A percentile compares a stretch with the other conserved stretches of the same genome.
Conservation (phyloP, 371 early-diverging fungal genomes). For the Mucor plumbeus region DNA sequence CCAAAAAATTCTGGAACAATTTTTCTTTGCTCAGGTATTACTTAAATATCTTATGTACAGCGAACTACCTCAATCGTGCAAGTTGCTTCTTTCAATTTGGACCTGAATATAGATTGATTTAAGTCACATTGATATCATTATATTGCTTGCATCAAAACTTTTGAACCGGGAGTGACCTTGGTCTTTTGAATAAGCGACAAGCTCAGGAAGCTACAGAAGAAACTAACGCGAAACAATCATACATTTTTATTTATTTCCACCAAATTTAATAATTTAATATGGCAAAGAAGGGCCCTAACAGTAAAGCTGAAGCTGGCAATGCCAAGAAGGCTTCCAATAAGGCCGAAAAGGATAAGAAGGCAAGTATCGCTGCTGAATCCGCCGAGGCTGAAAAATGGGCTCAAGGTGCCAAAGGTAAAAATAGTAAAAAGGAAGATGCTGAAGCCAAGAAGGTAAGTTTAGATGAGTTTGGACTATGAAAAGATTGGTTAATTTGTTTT, state of each 20-base stretch:
- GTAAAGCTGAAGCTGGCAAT: slow-evolving; percentile 67
- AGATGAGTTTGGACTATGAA: too few relatives aligned
- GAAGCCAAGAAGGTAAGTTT: slow-evolving; percentile 70
- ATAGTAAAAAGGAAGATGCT: slow-evolving; percentile 71
- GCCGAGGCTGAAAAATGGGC: slow-evolving; percentile 69
- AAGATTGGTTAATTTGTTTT: too few relatives aligned
- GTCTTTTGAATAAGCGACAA: neutral
- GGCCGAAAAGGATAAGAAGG: slow-evolving; percentile 64
- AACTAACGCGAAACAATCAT: neutral
- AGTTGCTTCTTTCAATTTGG: too few relatives aligned
- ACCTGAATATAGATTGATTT: too few relatives aligned
- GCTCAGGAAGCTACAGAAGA: neutral
- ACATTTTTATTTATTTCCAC: neutral
- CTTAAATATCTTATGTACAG: too few relatives aligned
- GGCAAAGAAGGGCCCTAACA: slow-evolving; percentile 51
- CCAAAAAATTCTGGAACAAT: too few relatives aligned
- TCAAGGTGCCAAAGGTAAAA: slow-evolving; percentile 69
- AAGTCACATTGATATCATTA: too few relatives aligned
- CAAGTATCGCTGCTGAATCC: slow-evolving; percentile 59
- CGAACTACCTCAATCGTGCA: too few relatives aligned
- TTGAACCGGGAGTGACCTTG: neutral
- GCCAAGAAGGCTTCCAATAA: slow-evolving; percentile 74
- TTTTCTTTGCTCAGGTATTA: too few relatives aligned
- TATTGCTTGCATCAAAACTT: too few relatives aligned
- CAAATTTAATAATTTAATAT: slow-evolving; percentile 18